A percentile compares a stretch with the other conserved stretches of the same genome.
phyloP scores from a whole-genome alignment of 768 basidiomycete genomes.

The Multifurca ochricompacta region DNA sequence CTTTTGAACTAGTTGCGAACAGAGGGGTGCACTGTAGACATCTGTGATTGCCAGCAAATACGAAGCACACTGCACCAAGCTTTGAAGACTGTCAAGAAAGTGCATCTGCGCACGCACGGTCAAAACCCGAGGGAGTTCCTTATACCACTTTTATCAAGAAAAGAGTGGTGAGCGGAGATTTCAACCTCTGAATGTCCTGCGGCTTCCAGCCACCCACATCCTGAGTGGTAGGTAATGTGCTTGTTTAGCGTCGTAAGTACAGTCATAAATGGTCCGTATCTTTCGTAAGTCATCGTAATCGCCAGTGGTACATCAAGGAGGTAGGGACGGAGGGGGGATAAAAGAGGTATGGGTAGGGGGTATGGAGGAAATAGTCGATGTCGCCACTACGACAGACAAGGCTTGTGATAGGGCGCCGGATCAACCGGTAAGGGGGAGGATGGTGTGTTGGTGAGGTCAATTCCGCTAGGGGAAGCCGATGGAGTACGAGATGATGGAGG shows the following conservation, averaged over 20 bases:
- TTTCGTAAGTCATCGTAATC: conserved; percentile 20
- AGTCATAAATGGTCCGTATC: conserved; percentile 22
- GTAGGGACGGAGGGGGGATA: not conserved
- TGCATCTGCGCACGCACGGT: not conserved
- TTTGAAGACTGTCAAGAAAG: conserved; percentile 13
- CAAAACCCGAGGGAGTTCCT: not conserved
- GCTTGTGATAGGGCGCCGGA: conserved; percentile 13
- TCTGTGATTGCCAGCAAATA: conserved; percentile 15
- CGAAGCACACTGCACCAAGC: conserved; percentile 6
- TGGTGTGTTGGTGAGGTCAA: conserved; percentile 11
- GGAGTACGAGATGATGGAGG: conserved; percentile 22
- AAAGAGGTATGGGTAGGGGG: conserved; percentile 12
- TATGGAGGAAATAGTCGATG: conserved; percentile 16
- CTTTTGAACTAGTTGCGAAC: conserved; percentile 16
- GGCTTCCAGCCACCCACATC: not conserved
- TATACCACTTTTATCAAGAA: not conserved
- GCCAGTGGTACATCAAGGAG: conserved; percentile 11
- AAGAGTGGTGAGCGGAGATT: not conserved
- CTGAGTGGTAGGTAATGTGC: conserved; percentile 13
- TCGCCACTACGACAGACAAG: conserved; percentile 12
- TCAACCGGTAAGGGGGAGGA: conserved; percentile 15
- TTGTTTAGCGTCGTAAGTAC: conserved; percentile 17
- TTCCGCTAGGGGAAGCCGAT: conserved; percentile 20
- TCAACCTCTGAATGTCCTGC: conserved; percentile 4
- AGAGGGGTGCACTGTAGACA: not conserved